phyloP scores from a whole-genome alignment of 202 grass and related monocot genomes.

The Sporobolus alterniflorus region DNA sequence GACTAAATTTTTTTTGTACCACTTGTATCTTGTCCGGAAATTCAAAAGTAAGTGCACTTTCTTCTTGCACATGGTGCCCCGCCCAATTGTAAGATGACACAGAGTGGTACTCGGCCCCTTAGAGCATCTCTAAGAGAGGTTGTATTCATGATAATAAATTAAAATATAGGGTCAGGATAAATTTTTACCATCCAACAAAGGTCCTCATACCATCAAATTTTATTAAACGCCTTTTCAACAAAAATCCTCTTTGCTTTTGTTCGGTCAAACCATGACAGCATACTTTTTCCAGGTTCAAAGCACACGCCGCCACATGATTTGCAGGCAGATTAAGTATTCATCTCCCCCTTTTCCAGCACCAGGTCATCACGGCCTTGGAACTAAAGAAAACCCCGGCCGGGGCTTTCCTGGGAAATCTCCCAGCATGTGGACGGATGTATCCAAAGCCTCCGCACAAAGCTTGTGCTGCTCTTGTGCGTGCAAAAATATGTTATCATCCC shows the following conservation, averaged over 20 bases:
- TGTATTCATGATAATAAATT: no score
- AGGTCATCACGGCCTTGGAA: constrained; percentile 14
- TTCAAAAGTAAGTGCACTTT: no score
- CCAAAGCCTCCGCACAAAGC: constrained; percentile 45
- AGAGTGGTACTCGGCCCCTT: no score
- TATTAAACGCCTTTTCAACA: no score
- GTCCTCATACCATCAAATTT: no score
- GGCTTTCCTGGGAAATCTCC: constrained; percentile 49
- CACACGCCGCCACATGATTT: constrained; percentile 31
- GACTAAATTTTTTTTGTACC: no score
- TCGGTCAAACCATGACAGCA: neutral
- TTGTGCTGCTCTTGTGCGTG: constrained; percentile 7
- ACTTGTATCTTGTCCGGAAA: no score
- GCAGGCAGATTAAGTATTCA: neutral
- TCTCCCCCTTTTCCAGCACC: constrained; percentile 13
- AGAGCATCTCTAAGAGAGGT: no score
- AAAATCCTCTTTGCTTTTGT: neutral
- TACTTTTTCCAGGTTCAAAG: constrained; percentile 18
- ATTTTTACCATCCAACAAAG: no score
- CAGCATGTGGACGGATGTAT: constrained; percentile 21
- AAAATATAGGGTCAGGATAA: no score
- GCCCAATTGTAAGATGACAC: no score
- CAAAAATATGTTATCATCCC: neutral
- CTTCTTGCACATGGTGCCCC: no score
- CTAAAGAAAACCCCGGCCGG: constrained; percentile 2